Evolutionary conservation across 2,329 filamentous ascomycete genomes (phyloP).

Genomic region (Keithomyces neogunnii): DNA sequence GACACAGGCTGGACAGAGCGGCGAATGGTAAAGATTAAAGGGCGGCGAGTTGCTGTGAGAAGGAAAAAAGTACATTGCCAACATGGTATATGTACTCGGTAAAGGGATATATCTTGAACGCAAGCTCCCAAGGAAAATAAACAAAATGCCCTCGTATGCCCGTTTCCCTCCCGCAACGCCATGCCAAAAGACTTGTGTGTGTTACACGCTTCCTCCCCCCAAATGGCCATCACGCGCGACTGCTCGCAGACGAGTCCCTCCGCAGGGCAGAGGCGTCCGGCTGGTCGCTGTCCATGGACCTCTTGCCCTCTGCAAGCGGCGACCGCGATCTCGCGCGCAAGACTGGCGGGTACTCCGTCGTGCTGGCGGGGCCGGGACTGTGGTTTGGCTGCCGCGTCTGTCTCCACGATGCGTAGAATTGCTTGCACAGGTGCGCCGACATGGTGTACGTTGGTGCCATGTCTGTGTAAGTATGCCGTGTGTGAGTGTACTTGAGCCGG

Average conservation of each 20-base stretch:
- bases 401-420: conserved; percentile 51
- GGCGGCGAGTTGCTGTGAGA: no score
- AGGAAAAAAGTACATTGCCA: no score
- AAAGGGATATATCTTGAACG: no score
- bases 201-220: no score
- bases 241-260: conserved; percentile 7
- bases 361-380: neutral
- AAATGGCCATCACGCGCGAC: neutral
- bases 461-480: neutral
- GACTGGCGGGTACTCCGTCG: neutral
- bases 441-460: conserved; percentile 55
- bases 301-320: conserved; percentile 27
- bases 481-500: no score
- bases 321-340: conserved; percentile 14
- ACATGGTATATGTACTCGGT: no score
- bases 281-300: conserved; percentile 39
- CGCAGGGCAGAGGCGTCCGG: conserved; percentile 12
- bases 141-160: no score
- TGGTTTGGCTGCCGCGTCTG: conserved; percentile 34
- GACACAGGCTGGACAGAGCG: no score
- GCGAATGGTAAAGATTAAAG: no score
- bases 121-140: no score
- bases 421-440: conserved; percentile 52
- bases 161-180: no score
- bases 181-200: no score